Base-by-base conservation (phyloP, 2,329 filamentous ascomycete species). In the Fusarium subglutinans region DNA sequence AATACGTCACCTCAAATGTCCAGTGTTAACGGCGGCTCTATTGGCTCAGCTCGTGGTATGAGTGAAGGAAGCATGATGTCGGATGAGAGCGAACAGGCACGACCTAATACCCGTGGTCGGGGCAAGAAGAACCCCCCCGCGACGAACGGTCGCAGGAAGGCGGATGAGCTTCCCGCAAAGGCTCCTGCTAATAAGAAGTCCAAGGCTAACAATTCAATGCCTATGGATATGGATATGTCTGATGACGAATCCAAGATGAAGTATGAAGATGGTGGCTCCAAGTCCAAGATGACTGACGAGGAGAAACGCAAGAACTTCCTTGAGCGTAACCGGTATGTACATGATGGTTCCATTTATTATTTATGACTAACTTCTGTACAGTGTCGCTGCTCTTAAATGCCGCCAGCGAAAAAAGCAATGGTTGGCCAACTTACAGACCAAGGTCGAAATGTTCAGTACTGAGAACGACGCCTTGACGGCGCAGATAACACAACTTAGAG, bases 281-380 rank as follows among this genome's bases (percentile, higher is more conserved):
- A 77, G 63, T 73, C 70, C 18, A 73, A 73, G 51, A 78, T 78
- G 76, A 78, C 76, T 17, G 96, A 98, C 64, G 96, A 98, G 80
- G 96, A 99, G 86, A 99, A 99, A 87, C 90, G 96, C 47, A 98
- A 97, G 85, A 99, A 98, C 81, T 99, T 99, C 83, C 87, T 99
- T 6, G 96, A 99, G 81, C 89, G 96, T 35, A 99, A 99, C 82
- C 91, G 96, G 96, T 97, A 90, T 79, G 90, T 85, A 54, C 35
- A 48, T 54, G 13, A 35, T 15, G 20, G n/a, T 12, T 30, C 26
- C 28, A 24, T 54, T 45, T 9, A 15, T 7, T 35, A 7, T 14
- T 28, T 28, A 22, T 24, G 30, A 13, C 35, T 74, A 70, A 71
- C 71, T 69, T 20, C 24, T 33, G 12, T 24, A 28, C 74, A 98